Evolutionary conservation across 495 filamentous ascomycete genomes (phyloP).

Genomic region (Elasticomyces elasticus): DNA sequence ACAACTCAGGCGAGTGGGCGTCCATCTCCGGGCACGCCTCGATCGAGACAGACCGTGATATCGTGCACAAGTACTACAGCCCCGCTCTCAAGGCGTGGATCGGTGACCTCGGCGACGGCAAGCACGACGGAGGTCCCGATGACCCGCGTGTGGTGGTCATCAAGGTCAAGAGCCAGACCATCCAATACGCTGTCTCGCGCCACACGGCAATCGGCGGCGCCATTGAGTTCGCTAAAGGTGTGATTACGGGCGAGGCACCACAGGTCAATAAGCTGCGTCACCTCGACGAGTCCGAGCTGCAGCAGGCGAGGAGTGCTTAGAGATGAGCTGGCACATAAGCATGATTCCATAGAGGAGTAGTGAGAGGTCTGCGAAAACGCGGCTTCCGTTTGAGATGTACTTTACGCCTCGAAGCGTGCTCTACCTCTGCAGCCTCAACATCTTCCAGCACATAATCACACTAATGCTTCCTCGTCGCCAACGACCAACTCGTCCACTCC

Average conservation of each 20-base stretch:
- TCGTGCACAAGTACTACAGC: constrained; percentile 69
- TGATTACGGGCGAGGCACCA: constrained; percentile 60
- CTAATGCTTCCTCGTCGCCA: constrained; percentile 16
- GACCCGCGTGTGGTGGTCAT: constrained; percentile 75
- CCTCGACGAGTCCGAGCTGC: constrained; percentile 57
- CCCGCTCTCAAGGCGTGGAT: constrained; percentile 73
- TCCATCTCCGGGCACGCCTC: constrained; percentile 64
- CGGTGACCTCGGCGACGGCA: constrained; percentile 80
- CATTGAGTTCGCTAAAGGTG: constrained; percentile 65
- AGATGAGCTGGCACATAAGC: neutral
- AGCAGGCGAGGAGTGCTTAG: constrained; percentile 23
- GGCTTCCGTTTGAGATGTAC: too few relatives aligned
- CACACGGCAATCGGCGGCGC: constrained; percentile 48
- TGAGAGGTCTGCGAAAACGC: too few relatives aligned
- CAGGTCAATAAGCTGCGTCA: constrained; percentile 70
- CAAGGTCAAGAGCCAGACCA: constrained; percentile 50
- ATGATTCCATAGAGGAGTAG: neutral
- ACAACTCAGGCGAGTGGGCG: constrained; percentile 65
- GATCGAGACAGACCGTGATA: constrained; percentile 56
- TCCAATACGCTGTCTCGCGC: constrained; percentile 49
- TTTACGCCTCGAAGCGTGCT: too few relatives aligned
- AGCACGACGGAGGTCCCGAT: constrained; percentile 68
- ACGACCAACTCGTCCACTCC: constrained; percentile 58
- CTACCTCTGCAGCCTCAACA: neutral
- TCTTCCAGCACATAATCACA: neutral